Percentiles rank a stretch among this genome's conserved stretches.
Evolutionary conservation across 306 rosid genomes (phyloP).

Genomic region (Sechiopsis laciniata): DNA sequence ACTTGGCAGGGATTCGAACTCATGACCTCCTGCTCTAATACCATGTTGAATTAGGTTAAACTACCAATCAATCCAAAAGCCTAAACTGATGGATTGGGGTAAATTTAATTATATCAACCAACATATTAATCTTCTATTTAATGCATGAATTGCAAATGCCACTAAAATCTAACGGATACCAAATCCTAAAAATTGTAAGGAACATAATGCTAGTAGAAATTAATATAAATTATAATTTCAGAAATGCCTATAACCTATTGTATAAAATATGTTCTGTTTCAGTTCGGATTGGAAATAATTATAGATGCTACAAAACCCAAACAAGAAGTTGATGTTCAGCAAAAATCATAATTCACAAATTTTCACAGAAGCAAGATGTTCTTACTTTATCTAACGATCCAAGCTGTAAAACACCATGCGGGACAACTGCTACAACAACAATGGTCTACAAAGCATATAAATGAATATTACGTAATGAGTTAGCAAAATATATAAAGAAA

Average conservation of each 20-base stretch:
- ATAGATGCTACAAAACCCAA: not conserved
- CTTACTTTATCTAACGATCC: slow-evolving; percentile 77
- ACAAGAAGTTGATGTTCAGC: not conserved
- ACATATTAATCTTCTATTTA: too few species aligned
- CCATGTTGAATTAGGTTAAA: too few species aligned
- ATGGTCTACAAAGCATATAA: slow-evolving; percentile 57
- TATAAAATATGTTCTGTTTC: not conserved
- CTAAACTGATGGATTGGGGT: too few species aligned
- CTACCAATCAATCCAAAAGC: too few species aligned
- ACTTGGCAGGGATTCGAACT: too few species aligned
- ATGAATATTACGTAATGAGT: slow-evolving; percentile 14
- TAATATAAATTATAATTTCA: not conserved
- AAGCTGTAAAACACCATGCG: slow-evolving; percentile 91
- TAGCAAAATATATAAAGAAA: not conserved
- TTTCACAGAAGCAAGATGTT: slow-evolving; percentile 14
- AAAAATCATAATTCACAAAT: slow-evolving; percentile 20
- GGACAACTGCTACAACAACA: slow-evolving; percentile 63
- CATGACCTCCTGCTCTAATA: too few species aligned
- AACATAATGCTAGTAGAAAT: not conserved
- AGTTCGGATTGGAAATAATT: not conserved
- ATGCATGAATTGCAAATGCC: not conserved
- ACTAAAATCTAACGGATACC: not conserved
- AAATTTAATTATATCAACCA: too few species aligned
- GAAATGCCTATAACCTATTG: not conserved
- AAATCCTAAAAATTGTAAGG: not conserved